Percentiles rank a stretch among this genome's conserved stretches.
Conservation (phyloP, 257 asterid species). For the Solanum commersonii region DNA sequence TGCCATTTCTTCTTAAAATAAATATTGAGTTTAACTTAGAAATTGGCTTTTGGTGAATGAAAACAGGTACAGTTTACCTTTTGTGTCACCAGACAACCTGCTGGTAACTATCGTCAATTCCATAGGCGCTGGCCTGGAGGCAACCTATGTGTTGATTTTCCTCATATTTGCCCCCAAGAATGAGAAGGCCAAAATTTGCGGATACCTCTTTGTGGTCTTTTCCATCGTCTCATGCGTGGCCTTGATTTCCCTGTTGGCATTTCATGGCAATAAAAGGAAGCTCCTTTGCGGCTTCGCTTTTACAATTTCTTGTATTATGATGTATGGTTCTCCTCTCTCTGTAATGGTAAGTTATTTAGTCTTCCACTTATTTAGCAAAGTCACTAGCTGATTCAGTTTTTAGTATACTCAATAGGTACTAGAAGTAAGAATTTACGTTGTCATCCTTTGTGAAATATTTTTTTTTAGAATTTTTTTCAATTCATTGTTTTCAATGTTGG, state of each 20-base stretch:
- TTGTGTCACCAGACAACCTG: constrained; percentile 50
- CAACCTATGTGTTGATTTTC: constrained; percentile 43
- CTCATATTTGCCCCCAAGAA: constrained; percentile 38
- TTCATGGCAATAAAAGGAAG: constrained; percentile 28
- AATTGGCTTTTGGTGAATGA: background rate
- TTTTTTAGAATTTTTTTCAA: background rate
- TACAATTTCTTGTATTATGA: constrained; percentile 43
- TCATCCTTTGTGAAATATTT: background rate
- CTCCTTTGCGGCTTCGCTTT: constrained; percentile 53
- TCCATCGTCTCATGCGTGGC: background rate
- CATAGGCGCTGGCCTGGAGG: constrained; percentile 43
- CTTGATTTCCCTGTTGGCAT: constrained; percentile 35
- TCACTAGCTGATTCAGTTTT: background rate
- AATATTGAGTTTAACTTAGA: background rate
- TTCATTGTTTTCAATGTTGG: background rate
- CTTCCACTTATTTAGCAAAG: background rate
- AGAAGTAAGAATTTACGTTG: background rate
- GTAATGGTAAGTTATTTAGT: constrained; percentile 39
- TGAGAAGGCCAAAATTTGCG: background rate
- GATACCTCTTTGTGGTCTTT: background rate
- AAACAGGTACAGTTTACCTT: constrained; percentile 68
- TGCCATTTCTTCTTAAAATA: background rate
- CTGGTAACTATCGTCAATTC: constrained; percentile 49
- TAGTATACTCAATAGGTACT: background rate
- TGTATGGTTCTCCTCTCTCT: constrained; percentile 81